Conservation (phyloP, 2,329 filamentous ascomycete genomes). For the Paradendryphiella salina region DNA sequence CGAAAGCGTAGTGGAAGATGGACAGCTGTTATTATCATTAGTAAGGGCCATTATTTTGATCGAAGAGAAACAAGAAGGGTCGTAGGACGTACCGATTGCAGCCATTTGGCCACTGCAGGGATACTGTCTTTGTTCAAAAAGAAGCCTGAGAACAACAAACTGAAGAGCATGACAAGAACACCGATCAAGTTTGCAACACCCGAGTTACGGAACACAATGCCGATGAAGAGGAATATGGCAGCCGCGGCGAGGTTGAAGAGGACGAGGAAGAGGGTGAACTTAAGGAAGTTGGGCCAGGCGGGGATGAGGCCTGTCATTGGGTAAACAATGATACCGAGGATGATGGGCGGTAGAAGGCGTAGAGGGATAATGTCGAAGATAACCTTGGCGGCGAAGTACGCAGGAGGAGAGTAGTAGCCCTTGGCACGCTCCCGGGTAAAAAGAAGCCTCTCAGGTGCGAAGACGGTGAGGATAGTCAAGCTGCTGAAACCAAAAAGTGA, state of each 20-base stretch:
- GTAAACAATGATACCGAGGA: constrained; percentile 95
- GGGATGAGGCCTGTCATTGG: constrained; percentile 95
- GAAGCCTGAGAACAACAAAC: constrained; percentile 88
- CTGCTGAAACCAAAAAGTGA: constrained; percentile 97
- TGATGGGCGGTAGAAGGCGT: constrained; percentile 89
- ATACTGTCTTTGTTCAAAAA: constrained; percentile 94
- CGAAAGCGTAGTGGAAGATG: constrained; percentile 98
- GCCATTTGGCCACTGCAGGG: constrained; percentile 80
- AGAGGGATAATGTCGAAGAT: constrained; percentile 96
- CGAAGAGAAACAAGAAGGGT: not conserved
- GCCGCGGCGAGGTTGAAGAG: constrained; percentile 95
- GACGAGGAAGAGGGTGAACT: constrained; percentile 88
- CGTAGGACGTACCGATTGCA: constrained; percentile 69
- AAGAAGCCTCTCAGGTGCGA: constrained; percentile 84
- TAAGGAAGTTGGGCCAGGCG: constrained; percentile 80
- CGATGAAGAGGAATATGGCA: constrained; percentile 92
- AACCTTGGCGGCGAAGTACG: constrained; percentile 95
- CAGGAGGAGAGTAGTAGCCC: constrained; percentile 91
- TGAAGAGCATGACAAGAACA: constrained; percentile 96
- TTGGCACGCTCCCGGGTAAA: constrained; percentile 95
- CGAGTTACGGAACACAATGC: constrained; percentile 88
- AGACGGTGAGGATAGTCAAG: constrained; percentile 88
- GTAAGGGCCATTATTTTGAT: not conserved
- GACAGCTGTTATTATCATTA: constrained; percentile 62
- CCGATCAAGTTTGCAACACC: constrained; percentile 93